Conservation (phyloP, 176 grass and related monocot species). For the Ananas comosus region DNA sequence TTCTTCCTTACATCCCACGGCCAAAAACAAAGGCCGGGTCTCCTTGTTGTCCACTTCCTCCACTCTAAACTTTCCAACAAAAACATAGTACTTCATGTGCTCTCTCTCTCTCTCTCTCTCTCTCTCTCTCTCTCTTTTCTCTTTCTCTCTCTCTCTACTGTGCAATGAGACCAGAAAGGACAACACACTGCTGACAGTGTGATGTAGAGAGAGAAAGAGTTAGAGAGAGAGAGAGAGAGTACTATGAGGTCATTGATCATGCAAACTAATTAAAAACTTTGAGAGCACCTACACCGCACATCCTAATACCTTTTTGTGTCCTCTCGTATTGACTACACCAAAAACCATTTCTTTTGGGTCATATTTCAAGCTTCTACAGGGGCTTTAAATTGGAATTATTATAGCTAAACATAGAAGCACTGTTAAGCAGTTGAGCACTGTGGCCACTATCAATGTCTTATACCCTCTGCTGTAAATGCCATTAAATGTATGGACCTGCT, state of each 20-base stretch:
- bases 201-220: neutral
- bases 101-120: neutral
- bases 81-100: constrained; percentile 5
- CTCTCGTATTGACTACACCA: neutral
- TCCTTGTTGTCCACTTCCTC: no score
- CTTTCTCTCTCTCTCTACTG: neutral
- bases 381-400: neutral
- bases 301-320: neutral
- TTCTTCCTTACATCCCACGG: no score
- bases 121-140: no score
- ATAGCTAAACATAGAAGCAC: neutral
- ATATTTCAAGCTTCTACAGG: neutral
- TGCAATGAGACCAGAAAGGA: neutral
- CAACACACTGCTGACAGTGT: neutral
- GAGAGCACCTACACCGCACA: neutral
- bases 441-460: neutral
- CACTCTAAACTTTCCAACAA: neutral
- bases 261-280: neutral
- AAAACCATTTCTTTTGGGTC: neutral
- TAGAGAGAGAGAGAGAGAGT: neutral
- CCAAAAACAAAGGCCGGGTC: no score
- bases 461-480: neutral
- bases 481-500: neutral
- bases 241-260: constrained; percentile 5
- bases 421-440: neutral